A percentile compares a stretch with the other conserved stretches of the same genome.
Evolutionary conservation across 495 filamentous ascomycete species (phyloP).

Genomic region (Lophiotrema nucula): DNA sequence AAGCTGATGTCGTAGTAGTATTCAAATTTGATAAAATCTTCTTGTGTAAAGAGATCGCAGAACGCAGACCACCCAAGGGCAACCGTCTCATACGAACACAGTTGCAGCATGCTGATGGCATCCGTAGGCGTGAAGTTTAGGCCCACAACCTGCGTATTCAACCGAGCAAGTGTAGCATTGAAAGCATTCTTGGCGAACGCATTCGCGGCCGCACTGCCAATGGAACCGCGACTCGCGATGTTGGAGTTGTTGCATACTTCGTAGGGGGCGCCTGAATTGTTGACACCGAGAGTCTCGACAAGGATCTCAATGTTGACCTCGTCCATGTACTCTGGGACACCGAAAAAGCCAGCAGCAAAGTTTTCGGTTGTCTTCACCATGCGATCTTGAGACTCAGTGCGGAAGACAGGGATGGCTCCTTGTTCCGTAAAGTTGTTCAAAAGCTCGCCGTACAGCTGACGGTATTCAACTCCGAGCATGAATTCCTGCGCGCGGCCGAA

Average conservation of each 20-base stretch:
- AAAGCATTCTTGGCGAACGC: conserved; percentile 20
- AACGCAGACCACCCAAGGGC: conserved; percentile 23
- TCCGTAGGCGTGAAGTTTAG: conserved; percentile 33
- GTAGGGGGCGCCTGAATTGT: conserved; percentile 23
- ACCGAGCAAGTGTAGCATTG: conserved; percentile 19
- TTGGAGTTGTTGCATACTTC: conserved; percentile 42
- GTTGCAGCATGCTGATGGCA: conserved; percentile 22
- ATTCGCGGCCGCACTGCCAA: conserved; percentile 37
- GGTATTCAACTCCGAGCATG: conserved; percentile 55
- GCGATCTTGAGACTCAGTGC: conserved; percentile 40
- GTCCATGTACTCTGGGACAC: conserved; percentile 42
- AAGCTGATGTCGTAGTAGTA: conserved; percentile 48
- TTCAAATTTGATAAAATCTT: conserved; percentile 48
- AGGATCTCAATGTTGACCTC: conserved; percentile 44
- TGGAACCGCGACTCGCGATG: conserved; percentile 32
- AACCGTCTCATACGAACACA: conserved; percentile 27
- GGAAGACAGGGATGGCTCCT: conserved; percentile 42
- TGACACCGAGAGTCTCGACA: conserved; percentile 32
- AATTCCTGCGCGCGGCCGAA: conserved; percentile 49
- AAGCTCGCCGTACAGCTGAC: conserved; percentile 48
- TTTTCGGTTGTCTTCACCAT: conserved; percentile 42
- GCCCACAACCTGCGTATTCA: conserved; percentile 32
- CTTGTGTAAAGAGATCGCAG: conserved; percentile 39
- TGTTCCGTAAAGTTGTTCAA: conserved; percentile 44
- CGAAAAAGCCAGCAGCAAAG: conserved; percentile 46